These are phyloP conservation scores for Aspergillus heteromorphus DNA, from an alignment of 495 filamentous ascomycete genomes.

Conservation along the genomic window DNA sequence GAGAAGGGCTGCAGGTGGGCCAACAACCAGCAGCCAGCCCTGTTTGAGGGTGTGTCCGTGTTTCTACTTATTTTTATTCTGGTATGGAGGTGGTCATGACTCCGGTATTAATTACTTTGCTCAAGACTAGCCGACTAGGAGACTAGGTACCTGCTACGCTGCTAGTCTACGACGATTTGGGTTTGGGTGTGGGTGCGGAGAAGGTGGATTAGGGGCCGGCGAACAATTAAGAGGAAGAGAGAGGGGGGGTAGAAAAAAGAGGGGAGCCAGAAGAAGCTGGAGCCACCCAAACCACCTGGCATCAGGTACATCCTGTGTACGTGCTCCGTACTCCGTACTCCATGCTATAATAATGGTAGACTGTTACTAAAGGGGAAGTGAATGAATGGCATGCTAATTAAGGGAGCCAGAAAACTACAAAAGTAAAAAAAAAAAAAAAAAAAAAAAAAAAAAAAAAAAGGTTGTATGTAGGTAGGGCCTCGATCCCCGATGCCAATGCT, in stretches of 20 bases:
- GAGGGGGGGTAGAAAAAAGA: background rate
- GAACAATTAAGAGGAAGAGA: background rate
- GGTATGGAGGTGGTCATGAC: background rate
- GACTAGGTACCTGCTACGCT: too few relatives aligned
- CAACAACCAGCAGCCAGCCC: constrained; percentile 12
- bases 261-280: background rate
- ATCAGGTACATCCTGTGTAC: too few relatives aligned
- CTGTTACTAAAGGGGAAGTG: background rate
- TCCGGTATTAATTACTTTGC: background rate
- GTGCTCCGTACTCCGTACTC: too few relatives aligned
- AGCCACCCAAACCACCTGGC: background rate
- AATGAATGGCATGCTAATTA: background rate
- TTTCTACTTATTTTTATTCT: constrained; percentile 1
- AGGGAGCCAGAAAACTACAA: background rate
- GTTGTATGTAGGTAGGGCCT: background rate
- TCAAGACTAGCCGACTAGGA: too few relatives aligned
- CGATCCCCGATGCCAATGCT: background rate
- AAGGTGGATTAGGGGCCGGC: constrained; percentile 3
- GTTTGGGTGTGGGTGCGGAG: constrained; percentile 5
- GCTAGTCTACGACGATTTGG: background rate
- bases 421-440: background rate
- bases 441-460: background rate
- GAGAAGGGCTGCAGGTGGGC: constrained; percentile 17
- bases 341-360: background rate
- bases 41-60: constrained; percentile 6